These are phyloP conservation scores for Bonia amplexicaulis DNA, from an alignment of 176 grass and related monocot genomes.

Conservation along the genomic window DNA sequence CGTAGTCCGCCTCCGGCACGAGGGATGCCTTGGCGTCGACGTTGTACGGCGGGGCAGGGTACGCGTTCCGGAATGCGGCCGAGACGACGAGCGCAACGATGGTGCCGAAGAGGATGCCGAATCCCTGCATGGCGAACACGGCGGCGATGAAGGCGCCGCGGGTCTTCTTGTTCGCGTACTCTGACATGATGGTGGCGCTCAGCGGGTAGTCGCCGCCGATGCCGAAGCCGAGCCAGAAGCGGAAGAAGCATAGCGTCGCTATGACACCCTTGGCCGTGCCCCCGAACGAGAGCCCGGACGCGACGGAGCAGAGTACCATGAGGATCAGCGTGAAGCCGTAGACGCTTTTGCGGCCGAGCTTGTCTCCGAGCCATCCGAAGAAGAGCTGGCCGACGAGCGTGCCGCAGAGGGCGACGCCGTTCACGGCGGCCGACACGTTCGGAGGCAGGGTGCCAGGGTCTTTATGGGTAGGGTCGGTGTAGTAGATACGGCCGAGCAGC, in stretches of 20 bases:
- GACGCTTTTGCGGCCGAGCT: conserved; percentile 68
- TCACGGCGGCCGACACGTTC: conserved; percentile 59
- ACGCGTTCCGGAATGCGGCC: conserved; percentile 44
- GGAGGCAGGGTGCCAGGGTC: conserved; percentile 53
- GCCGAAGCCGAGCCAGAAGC: conserved; percentile 86
- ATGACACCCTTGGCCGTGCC: conserved; percentile 39
- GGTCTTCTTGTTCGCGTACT: conserved; percentile 77
- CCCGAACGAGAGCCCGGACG: conserved; percentile 55
- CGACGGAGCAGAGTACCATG: conserved; percentile 62
- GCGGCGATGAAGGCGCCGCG: conserved; percentile 82
- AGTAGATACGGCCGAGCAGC: conserved; percentile 79
- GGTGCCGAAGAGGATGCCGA: conserved; percentile 64
- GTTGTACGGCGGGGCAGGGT: conserved; percentile 32
- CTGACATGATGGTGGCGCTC: conserved; percentile 63
- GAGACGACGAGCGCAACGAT: conserved; percentile 52
- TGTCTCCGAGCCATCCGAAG: conserved; percentile 83
- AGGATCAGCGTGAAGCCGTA: conserved; percentile 75
- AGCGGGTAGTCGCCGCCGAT: conserved; percentile 73
- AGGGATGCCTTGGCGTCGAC: conserved; percentile 16
- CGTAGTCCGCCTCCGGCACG: conserved; percentile 46
- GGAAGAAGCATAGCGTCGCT: conserved; percentile 62
- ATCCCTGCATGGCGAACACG: conserved; percentile 84
- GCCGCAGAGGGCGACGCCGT: conserved; percentile 64
- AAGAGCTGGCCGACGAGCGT: conserved; percentile 70
- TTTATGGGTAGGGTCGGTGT: conserved; percentile 27